A percentile compares a stretch with the other conserved stretches of the same genome.
Evolutionary conservation across 2,329 filamentous ascomycete genomes (phyloP).

Genomic region (Ophiocordyceps camponoti-floridani): DNA sequence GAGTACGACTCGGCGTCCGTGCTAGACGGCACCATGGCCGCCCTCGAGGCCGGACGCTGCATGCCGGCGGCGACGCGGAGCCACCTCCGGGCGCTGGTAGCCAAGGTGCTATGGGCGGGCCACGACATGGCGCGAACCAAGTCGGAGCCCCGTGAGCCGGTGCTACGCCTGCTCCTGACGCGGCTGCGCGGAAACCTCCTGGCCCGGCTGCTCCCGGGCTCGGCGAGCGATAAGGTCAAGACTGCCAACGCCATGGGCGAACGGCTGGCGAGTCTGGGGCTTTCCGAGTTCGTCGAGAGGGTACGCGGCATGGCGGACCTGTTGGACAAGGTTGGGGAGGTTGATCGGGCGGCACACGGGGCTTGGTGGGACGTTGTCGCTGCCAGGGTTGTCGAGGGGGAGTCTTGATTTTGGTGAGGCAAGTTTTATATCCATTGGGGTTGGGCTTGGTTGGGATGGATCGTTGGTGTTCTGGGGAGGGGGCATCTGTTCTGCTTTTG

Average conservation of each 20-base stretch:
- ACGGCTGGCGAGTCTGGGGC: slow-evolving; percentile 47
- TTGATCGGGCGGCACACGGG: slow-evolving; percentile 51
- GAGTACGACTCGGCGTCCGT: slow-evolving; percentile 12
- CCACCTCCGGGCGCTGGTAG: slow-evolving; percentile 39
- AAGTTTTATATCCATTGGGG: too few species aligned
- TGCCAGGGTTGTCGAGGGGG: slow-evolving; percentile 21
- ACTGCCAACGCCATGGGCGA: slow-evolving; percentile 52
- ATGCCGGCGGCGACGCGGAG: slow-evolving; percentile 45
- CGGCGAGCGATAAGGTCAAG: slow-evolving; percentile 51
- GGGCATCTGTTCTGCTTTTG: too few species aligned
- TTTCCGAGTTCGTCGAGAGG: slow-evolving; percentile 55
- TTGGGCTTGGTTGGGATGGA: too few species aligned
- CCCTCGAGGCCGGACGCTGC: slow-evolving; percentile 41
- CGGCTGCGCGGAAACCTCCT: slow-evolving; percentile 50
- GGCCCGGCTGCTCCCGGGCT: slow-evolving; percentile 43
- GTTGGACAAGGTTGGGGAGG: slow-evolving; percentile 42
- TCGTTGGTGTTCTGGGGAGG: too few species aligned
- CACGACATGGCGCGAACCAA: slow-evolving; percentile 23
- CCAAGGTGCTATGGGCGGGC: slow-evolving; percentile 33
- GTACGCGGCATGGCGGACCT: slow-evolving; percentile 54
- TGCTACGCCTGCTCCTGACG: slow-evolving; percentile 49
- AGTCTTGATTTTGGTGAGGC: background rate
- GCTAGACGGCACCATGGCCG: slow-evolving; percentile 43
- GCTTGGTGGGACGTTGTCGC: slow-evolving; percentile 54
- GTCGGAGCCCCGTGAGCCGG: slow-evolving; percentile 31